These are phyloP conservation scores for Phanerochaete sordida DNA, from an alignment of 768 basidiomycete species.

Conservation along the genomic window DNA sequence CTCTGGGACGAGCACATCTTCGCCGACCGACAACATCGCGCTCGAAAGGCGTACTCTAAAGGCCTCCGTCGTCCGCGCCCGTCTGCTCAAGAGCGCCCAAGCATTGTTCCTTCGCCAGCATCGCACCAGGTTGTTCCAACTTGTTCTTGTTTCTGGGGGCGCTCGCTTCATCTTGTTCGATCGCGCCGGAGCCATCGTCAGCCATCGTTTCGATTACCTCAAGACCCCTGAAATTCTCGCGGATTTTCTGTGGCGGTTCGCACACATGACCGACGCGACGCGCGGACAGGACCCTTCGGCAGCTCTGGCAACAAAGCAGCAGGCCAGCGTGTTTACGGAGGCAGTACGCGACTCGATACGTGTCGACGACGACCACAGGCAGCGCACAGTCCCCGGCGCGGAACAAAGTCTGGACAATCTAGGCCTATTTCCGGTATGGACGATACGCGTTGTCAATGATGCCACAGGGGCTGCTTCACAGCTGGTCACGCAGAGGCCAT, in stretches of 20 bases:
- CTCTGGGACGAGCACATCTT: not conserved
- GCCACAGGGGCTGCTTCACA: not conserved
- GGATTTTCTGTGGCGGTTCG: conserved; percentile 4
- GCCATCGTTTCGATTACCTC: conserved; percentile 7
- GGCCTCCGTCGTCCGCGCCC: not conserved
- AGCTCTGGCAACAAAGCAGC: not conserved
- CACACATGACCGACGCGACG: not conserved
- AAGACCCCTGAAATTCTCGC: not conserved
- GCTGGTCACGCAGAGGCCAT: not conserved
- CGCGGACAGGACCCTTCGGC: conserved; percentile 1
- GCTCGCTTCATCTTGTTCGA: conserved; percentile 36
- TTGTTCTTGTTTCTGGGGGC: conserved; percentile 22
- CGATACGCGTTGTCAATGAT: not conserved
- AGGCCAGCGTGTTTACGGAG: not conserved
- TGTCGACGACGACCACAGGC: not conserved
- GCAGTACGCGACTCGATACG: not conserved
- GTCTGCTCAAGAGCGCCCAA: not conserved
- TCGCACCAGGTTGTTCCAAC: conserved; percentile 21
- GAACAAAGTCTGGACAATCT: not conserved
- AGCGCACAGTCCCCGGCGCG: not conserved
- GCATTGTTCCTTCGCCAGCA: not conserved
- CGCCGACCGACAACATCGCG: not conserved
- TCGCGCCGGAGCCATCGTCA: conserved; percentile 19
- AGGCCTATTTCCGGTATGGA: not conserved
- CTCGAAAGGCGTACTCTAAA: not conserved